phyloP scores from a whole-genome alignment of 176 grass and related monocot species.

The Saccharum officinarum region DNA sequence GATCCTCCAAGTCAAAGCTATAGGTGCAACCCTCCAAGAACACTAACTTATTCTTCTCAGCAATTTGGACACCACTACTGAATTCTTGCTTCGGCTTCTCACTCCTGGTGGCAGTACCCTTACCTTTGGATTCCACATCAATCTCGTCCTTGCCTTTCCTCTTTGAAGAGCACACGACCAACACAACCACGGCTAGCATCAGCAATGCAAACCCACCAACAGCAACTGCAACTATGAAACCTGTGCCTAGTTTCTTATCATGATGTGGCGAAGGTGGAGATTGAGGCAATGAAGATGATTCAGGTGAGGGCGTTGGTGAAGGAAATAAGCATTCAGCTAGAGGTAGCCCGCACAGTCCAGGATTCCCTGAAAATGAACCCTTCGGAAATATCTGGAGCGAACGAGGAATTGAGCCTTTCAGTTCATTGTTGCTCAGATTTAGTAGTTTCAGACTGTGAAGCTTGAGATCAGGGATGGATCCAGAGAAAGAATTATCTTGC shows the following conservation, averaged over 20 bases:
- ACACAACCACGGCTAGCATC: constrained; percentile 56
- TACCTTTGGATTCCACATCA: constrained; percentile 44
- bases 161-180: constrained; percentile 64
- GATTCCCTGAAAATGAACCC: constrained; percentile 71
- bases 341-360: constrained; percentile 79
- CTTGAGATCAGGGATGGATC: constrained; percentile 77
- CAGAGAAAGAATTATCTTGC: constrained; percentile 70
- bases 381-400: constrained; percentile 61
- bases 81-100: constrained; percentile 83
- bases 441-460: constrained; percentile 57
- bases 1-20: constrained; percentile 96
- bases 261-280: constrained; percentile 18
- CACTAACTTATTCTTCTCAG: constrained; percentile 85
- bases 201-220: constrained; percentile 69
- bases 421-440: constrained; percentile 82
- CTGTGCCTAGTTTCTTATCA: constrained; percentile 57
- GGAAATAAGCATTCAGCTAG: constrained; percentile 62
- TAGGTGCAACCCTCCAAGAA: constrained; percentile 91
- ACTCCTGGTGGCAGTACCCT: constrained; percentile 29
- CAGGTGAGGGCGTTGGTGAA: constrained; percentile 45
- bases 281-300: constrained; percentile 31
- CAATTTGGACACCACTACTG: constrained; percentile 76
- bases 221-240: constrained; percentile 77
- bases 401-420: constrained; percentile 72
- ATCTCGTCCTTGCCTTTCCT: constrained; percentile 50